Percentiles rank a stretch among this genome's conserved stretches.
These are phyloP conservation scores for Solidago caesia DNA, from an alignment of 129 eudicot genomes.

Conservation along the genomic window DNA sequence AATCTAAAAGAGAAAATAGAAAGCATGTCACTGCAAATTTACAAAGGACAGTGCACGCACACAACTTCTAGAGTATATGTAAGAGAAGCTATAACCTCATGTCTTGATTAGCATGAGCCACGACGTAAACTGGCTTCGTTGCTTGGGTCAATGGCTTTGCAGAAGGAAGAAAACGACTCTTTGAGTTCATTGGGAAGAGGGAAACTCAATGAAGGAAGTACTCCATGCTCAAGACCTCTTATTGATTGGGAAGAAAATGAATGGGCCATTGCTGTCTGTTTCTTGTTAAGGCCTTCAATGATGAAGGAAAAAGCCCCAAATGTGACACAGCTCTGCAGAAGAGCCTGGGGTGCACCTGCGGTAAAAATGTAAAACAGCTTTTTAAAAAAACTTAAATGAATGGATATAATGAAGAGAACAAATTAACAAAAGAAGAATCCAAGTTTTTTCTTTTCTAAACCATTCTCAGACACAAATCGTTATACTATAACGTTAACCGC, in stretches of 20 bases:
- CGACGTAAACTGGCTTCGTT: conserved; percentile 24
- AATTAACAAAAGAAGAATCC: too few species aligned
- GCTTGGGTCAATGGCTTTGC: conserved; percentile 49
- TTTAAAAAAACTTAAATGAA: neutral
- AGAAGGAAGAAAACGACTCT: conserved; percentile 71
- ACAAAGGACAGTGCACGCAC: conserved; percentile 24
- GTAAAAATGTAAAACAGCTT: neutral
- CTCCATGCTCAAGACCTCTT: conserved; percentile 29
- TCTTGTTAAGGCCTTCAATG: conserved; percentile 84
- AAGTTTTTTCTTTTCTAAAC: too few species aligned
- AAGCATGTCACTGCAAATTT: conserved; percentile 35
- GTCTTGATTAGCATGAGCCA: conserved; percentile 16
- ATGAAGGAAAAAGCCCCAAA: conserved; percentile 86
- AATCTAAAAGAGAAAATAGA: conserved; percentile 13
- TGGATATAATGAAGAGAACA: neutral
- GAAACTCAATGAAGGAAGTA: conserved; percentile 66
- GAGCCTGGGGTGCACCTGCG: conserved; percentile 83
- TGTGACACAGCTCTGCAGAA: conserved; percentile 79
- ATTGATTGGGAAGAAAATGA: conserved; percentile 29
- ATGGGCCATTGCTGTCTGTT: conserved; percentile 79
- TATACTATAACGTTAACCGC: too few species aligned
- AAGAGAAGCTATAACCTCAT: neutral
- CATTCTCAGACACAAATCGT: too few species aligned
- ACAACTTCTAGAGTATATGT: neutral
- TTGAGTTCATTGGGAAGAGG: conserved; percentile 76